Evolutionary conservation across 1,284 basidiomycete species (phyloP).

Genomic region (Leccinum cinnamomeum): DNA sequence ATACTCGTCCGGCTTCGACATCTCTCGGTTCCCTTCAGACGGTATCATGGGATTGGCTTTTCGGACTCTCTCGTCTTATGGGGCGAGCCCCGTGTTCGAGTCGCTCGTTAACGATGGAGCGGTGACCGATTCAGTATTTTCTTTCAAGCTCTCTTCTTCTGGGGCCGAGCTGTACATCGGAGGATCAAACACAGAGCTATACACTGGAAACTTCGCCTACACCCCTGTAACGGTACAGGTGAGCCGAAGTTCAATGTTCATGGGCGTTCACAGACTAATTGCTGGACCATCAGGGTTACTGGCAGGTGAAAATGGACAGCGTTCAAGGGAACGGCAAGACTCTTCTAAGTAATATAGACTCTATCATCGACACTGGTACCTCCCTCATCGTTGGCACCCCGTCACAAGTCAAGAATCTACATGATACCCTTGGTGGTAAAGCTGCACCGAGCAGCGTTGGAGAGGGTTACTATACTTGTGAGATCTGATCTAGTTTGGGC

Average conservation of each 20-base stretch:
- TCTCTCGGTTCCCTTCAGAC: background rate
- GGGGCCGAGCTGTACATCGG: conserved; percentile 46
- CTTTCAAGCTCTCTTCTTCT: conserved; percentile 40
- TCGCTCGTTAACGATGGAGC: background rate
- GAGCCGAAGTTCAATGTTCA: background rate
- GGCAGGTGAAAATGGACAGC: conserved; percentile 31
- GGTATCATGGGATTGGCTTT: background rate
- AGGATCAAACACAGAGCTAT: conserved; percentile 26
- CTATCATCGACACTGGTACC: conserved; percentile 45
- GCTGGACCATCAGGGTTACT: conserved; percentile 26
- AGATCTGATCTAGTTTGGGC: background rate
- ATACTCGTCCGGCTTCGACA: background rate
- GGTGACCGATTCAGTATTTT: conserved; percentile 32
- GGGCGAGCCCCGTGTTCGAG: background rate
- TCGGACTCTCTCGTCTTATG: background rate
- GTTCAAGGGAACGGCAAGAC: conserved; percentile 14
- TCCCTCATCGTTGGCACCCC: conserved; percentile 52
- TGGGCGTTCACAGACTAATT: background rate
- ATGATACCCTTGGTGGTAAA: conserved; percentile 25
- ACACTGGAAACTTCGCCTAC: conserved; percentile 22
- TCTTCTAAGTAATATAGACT: conserved; percentile 15
- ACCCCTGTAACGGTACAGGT: conserved; percentile 15
- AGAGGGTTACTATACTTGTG: conserved; percentile 19
- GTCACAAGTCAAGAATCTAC: conserved; percentile 41
- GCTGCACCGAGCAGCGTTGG: conserved; percentile 6